Conservation (phyloP, 345 rosid species). For the Hibiscus trionum region DNA sequence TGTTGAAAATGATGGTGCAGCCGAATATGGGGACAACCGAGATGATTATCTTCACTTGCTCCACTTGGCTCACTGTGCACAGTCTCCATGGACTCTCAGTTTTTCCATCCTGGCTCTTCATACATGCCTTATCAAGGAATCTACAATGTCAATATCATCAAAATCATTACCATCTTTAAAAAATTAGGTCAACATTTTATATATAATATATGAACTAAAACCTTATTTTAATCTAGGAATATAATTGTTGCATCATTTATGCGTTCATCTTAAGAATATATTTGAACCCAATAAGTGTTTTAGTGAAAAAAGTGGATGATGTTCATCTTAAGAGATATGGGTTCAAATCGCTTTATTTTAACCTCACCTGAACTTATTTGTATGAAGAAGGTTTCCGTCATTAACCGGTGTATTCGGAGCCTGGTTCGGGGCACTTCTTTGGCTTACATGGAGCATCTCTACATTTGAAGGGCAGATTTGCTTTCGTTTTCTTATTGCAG, state of each 20-base stretch:
- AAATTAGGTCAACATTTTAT: too few species aligned
- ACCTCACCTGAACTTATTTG: slow-evolving; percentile 61
- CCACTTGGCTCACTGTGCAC: slow-evolving; percentile 61
- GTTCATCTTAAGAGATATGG: too few species aligned
- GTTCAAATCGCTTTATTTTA: not conserved
- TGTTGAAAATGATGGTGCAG: slow-evolving; percentile 55
- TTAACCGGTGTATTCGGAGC: slow-evolving; percentile 12
- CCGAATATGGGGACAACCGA: slow-evolving; percentile 49
- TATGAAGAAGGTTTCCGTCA: slow-evolving; percentile 32
- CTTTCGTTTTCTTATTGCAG: slow-evolving; percentile 67
- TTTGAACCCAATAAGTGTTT: too few species aligned
- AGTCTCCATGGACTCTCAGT: slow-evolving; percentile 85
- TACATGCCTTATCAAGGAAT: slow-evolving; percentile 90
- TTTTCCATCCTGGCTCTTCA: slow-evolving; percentile 45
- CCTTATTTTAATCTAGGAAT: too few species aligned
- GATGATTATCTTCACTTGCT: slow-evolving; percentile 50
- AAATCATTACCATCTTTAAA: not conserved
- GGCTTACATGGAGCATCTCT: slow-evolving; percentile 45
- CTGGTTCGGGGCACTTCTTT: slow-evolving; percentile 20
- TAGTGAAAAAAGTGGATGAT: too few species aligned
- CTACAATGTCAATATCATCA: slow-evolving; percentile 24
- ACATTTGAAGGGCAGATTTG: slow-evolving; percentile 58
- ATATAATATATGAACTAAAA: too few species aligned
- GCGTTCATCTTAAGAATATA: too few species aligned
- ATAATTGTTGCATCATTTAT: too few species aligned